Evolutionary conservation across 352 stramenopile genomes (phyloP), one percentile per base, ranked within the genome.

Genomic region (Phytophthora colocasiae): DNA sequence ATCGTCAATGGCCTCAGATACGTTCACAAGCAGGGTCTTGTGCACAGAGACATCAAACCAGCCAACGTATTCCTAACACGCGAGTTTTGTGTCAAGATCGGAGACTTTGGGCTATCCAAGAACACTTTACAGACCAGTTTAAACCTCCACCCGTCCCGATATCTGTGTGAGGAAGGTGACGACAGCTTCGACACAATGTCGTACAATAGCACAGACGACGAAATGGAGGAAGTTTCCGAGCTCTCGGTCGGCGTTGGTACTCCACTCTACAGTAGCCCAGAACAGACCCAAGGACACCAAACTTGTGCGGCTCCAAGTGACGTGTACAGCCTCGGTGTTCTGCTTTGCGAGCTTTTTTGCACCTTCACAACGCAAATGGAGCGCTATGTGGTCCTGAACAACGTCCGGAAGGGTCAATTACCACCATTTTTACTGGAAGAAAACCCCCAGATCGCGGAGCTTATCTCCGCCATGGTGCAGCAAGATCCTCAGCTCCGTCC

Each of bases 41-140:
- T 95, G 31, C 87, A 95, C 54, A 76, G 85, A 9, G 87, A 95
- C 45, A 91, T 95, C 58, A 95, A 95, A 38, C 87, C 87, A 0
- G 83, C 87, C 12, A 95, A 95, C 45, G 75, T 95, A 29, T 95
- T 95, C 46, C 79, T 95, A 32, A 93, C 84, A 0, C 73, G 73
- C 19, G 80, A 90, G 47, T 90, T 75, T 2, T 87, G 77, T 44
- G 85, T 95, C 17, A 93, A 93, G 66, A 93, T 95, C 57, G 87
- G 85, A 24, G 87, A 95, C 71, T 95, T 95, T 58, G 87, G 87
- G 4, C 56, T 95, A 22, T 87, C 87, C 7, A 92, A 91, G 60
- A 89, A 89, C 57, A 87, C 80, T 4, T 47, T 92, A 8, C 72
- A 90, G 45, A 83, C 56, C 40, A 85, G 71, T 51, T 56, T 90